A percentile compares a stretch with the other conserved stretches of the same genome.
These are phyloP conservation scores for Periconia sp. DNA, from an alignment of 2,329 filamentous ascomycete species.

Conservation along the genomic window DNA sequence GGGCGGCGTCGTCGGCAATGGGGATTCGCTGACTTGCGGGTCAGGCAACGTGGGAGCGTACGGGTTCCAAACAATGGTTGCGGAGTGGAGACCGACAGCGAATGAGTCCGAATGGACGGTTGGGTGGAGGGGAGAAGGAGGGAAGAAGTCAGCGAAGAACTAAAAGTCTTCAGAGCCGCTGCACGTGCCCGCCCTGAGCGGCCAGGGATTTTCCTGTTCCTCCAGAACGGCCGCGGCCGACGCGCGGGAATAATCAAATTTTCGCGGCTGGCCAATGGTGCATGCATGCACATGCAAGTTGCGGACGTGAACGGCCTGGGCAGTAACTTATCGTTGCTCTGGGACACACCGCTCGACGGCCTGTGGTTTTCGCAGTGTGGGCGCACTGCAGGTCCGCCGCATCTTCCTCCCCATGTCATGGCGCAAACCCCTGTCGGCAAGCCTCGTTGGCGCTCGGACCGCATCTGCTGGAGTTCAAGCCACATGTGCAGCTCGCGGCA, in stretches of 20 bases:
- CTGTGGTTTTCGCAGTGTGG: too few species aligned
- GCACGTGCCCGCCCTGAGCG: too few species aligned
- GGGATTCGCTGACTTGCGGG: background rate
- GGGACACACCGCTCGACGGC: too few species aligned
- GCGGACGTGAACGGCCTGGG: background rate
- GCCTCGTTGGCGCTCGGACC: too few species aligned
- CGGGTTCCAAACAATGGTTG: conserved; percentile 4
- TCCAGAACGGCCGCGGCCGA: conserved; percentile 5
- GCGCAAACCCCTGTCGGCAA: too few species aligned
- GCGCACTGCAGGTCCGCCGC: too few species aligned
- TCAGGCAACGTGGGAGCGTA: conserved; percentile 5
- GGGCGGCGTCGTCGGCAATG: background rate
- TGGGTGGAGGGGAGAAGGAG: conserved; percentile 21
- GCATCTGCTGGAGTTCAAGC: too few species aligned
- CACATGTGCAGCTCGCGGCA: too few species aligned
- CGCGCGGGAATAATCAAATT: background rate
- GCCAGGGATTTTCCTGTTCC: conserved; percentile 1
- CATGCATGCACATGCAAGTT: too few species aligned
- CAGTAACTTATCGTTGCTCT: too few species aligned
- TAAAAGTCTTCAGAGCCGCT: conserved; percentile 13
- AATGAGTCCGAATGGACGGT: conserved; percentile 34
- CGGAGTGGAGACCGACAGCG: conserved; percentile 6
- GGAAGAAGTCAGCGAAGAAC: conserved; percentile 20
- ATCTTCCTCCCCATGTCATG: too few species aligned
- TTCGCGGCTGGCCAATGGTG: conserved; percentile 1